Base-by-base conservation (phyloP, 345 rosid genomes). In the Microcos paniculata region DNA sequence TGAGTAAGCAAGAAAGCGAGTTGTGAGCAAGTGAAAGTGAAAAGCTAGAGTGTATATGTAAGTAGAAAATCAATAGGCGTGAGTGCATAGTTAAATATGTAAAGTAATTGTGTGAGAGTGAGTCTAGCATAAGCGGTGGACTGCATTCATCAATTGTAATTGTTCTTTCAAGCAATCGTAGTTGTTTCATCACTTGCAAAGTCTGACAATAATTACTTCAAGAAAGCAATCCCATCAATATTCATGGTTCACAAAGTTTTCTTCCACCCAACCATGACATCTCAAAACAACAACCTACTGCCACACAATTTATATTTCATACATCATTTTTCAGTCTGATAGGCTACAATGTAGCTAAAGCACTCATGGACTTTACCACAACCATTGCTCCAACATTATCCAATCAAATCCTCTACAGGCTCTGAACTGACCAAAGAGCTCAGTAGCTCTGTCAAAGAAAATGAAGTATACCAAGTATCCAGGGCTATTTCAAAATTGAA, bases 401-500 rank as follows among this genome's bases (percentile, higher is more conserved):
- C 53, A 66, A 43, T 23, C 33, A 23, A 65, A 23, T 73, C 11
- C 26, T 10, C 58, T 3, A 56, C 48, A 52, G 18, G 49, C 8
- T 49, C 30, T 49, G 12, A 21, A 24, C n/a, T 10, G 69, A n/a
- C 23, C 28, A 46, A 49, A 23, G 43, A 61, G 31, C 42, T 30
- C 62, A 18, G 23, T 74, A 33, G 70, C 70, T 49, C 70, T 14
- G 26, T 61, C 15, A 74, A 56, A 71, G 31, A 21, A 71, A 35
- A 71, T 56, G 21, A 56, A 53, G 9, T 71, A 26, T 42, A 71
- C 23, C 30, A 48, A n/a, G 21, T 14, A 24, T 30, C 57, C 55
- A 18, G 15, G 48, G 42, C 68, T 51, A 56, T 40, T 48, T 38
- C n/a, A 53, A 16, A 80, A 56, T 45, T 58, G 35, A 77, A 79